Evolutionary conservation across 2,329 filamentous ascomycete species (phyloP).

Genomic region (Emergomyces pasteurianus): DNA sequence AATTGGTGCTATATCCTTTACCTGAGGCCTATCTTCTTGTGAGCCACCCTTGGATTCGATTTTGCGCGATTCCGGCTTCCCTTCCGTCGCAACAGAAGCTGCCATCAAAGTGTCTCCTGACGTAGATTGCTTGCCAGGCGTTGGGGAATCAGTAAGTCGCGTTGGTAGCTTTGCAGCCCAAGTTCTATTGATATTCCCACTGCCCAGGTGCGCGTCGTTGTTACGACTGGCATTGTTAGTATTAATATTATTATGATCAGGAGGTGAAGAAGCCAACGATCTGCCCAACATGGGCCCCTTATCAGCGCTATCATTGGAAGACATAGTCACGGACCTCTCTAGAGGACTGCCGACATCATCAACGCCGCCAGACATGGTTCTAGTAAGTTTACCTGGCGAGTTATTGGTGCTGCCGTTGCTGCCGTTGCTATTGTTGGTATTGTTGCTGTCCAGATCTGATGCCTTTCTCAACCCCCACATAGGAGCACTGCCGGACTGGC

Average conservation of each 20-base stretch:
- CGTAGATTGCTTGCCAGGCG: neutral
- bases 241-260: neutral
- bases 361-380: slow-evolving; percentile 17
- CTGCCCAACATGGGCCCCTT: neutral
- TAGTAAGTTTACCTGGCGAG: slow-evolving; percentile 20
- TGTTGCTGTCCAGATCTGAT: slow-evolving; percentile 19
- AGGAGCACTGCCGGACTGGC: slow-evolving; percentile 26
- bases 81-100: neutral
- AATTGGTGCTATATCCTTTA: neutral
- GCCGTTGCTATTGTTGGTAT: neutral
- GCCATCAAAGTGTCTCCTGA: neutral
- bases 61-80: slow-evolving; percentile 12
- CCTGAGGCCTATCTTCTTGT: neutral
- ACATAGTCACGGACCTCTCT: slow-evolving; percentile 7
- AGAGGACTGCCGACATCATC: slow-evolving; percentile 19
- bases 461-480: slow-evolving; percentile 32
- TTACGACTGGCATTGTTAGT: neutral
- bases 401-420: slow-evolving; percentile 13
- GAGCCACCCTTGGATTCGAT: slow-evolving; percentile 3
- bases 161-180: slow-evolving; percentile 3
- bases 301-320: slow-evolving; percentile 5
- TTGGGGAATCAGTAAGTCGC: neutral
- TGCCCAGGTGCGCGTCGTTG: slow-evolving; percentile 12
- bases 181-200: slow-evolving; percentile 19
- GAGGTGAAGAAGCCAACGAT: neutral